Conservation (phyloP, 78 protist genomes). For the Dictyostelium intermedium region DNA sequence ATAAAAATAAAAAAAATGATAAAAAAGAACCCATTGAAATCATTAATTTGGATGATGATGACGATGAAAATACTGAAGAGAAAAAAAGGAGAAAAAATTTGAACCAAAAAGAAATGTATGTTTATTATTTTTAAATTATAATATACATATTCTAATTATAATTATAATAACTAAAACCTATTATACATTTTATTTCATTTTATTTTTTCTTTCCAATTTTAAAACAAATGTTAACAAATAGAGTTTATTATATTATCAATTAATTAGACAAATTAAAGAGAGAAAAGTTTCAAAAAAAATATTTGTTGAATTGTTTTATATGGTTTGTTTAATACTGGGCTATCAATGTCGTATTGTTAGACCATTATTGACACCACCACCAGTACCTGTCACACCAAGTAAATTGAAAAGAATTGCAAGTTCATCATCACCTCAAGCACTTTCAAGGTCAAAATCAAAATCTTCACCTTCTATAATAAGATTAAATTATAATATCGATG, state of each 20-base stretch:
- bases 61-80: not conserved
- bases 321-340: slow-evolving; percentile 21
- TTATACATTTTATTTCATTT: not conserved
- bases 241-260: not conserved
- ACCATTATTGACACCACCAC: slow-evolving; percentile 7
- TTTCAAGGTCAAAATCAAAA: not conserved
- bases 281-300: not conserved
- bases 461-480: not conserved
- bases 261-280: not conserved
- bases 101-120: not conserved
- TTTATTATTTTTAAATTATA: not conserved
- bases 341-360: not conserved
- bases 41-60: not conserved
- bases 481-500: not conserved
- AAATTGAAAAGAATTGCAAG: slow-evolving; percentile 17
- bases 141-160: no score
- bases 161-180: not conserved
- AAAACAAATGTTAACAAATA: not conserved
- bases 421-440: not conserved
- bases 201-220: not conserved
- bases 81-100: not conserved
- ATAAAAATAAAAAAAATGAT: not conserved
- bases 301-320: slow-evolving; percentile 37
- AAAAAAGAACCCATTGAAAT: not conserved
- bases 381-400: slow-evolving; percentile 38